Base-by-base conservation (phyloP, 192 early-diverging fungal genomes). In the Coemansia guatemalensis region DNA sequence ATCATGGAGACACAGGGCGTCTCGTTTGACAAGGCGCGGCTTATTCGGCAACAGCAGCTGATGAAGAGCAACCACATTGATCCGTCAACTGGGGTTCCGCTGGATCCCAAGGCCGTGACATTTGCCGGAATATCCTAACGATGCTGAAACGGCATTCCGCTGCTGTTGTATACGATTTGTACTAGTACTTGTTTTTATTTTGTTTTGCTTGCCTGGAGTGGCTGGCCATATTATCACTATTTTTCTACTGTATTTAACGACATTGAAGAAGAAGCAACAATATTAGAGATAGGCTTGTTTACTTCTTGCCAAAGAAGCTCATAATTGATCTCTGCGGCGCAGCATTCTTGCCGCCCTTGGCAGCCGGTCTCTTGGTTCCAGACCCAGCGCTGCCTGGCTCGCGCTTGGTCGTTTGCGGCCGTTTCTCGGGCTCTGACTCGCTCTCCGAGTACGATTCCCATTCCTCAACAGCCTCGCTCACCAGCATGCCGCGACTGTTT, bases 11-110 rank as follows among this genome's bases (percentile, higher is more conserved):
- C 60, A 35, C 68, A 62, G 8, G 60, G 62, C 24, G 72, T 75
- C n/a, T 73, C 78, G 41, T 81, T 81, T 49, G 78, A 81, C 64
- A 75, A 72, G 63, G 78, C 78, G 4, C 69, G 78, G 58, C 67
- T 81, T 50, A 81, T 81, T 7, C 66, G 73, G 30, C 72, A 75
- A 56, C 73, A 75, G 60, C 69, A 59, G 47, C 61, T 75, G 11
- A 81, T 81, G 78, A 22, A 65, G 21, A 62, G 56, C 35, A 72
- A 81, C 49, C 62, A 60, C 5, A 81, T 81, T 33, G 78, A 81
- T 58, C 78, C 78, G 20, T 52, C 50, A 17, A 81, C 78, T 2
- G 78, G 78, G 6, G 53, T 81, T 67, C 64, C 78, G 55, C 60
- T 75, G 41, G 78, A 81, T 29, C 78, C 78, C 11, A 81, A 81